Conservation (phyloP, 2,329 filamentous ascomycete species). For the Aspergillus caelatus region DNA sequence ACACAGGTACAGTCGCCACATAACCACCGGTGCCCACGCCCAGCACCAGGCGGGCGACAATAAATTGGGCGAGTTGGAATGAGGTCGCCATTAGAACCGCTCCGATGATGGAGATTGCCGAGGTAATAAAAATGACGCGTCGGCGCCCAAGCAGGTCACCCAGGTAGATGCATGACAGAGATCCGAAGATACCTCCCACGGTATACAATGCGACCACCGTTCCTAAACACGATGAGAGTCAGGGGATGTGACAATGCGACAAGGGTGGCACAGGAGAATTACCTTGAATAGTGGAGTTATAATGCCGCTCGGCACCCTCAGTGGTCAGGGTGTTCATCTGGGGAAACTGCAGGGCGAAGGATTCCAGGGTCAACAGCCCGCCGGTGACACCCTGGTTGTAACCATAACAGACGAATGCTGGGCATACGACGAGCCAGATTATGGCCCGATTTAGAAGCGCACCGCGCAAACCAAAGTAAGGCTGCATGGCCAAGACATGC, state of each 20-base stretch:
- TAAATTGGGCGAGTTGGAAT: constrained; percentile 48
- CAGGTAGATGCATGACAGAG: constrained; percentile 49
- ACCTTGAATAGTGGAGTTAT: constrained; percentile 51
- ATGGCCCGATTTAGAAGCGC: constrained; percentile 23
- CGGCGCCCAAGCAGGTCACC: constrained; percentile 50
- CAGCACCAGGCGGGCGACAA: constrained; percentile 48
- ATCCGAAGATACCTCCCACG: constrained; percentile 50
- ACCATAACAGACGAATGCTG: constrained; percentile 49
- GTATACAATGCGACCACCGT: constrained; percentile 50
- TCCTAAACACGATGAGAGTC: constrained; percentile 14
- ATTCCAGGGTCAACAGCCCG: constrained; percentile 64
- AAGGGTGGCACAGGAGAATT: neutral
- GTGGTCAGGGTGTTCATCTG: constrained; percentile 52
- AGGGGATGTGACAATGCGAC: neutral
- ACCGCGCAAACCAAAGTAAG: constrained; percentile 29
- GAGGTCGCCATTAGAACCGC: constrained; percentile 49
- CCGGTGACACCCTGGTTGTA: constrained; percentile 56
- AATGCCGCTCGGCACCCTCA: constrained; percentile 33
- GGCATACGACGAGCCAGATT: constrained; percentile 31
- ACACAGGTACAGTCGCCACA: constrained; percentile 52
- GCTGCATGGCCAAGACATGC: constrained; percentile 14
- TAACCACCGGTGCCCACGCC: constrained; percentile 49
- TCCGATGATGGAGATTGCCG: constrained; percentile 45
- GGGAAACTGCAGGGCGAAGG: constrained; percentile 58
- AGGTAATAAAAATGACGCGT: constrained; percentile 45